These are phyloP conservation scores for Rhodomyrtus tomentosa DNA, from an alignment of 345 rosid species.

Conservation along the genomic window DNA sequence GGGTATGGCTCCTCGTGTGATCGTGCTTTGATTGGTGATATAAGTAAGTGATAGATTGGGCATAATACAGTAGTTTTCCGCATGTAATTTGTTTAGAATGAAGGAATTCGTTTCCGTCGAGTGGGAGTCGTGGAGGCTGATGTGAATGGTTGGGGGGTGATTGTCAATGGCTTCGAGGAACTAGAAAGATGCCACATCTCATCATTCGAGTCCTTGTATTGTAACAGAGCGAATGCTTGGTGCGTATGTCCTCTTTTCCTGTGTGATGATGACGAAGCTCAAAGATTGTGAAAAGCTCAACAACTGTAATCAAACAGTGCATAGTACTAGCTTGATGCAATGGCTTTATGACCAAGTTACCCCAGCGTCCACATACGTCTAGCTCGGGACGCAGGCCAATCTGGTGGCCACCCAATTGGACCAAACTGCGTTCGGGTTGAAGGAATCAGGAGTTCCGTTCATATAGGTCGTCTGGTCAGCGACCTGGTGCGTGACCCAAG, in stretches of 20 bases:
- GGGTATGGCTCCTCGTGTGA: no score
- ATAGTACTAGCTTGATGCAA: not conserved
- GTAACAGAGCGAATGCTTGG: not conserved
- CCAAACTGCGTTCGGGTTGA: conserved; percentile 1
- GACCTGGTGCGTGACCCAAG: not conserved
- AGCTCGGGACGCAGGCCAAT: conserved; percentile 1
- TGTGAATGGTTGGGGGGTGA: conserved; percentile 6
- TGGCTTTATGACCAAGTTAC: not conserved
- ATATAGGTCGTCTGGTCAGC: not conserved
- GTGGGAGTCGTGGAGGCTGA: conserved; percentile 2
- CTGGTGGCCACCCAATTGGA: not conserved
- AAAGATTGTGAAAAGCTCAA: not conserved
- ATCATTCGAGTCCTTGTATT: not conserved
- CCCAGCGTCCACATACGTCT: not conserved
- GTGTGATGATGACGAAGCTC: not conserved
- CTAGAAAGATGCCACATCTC: conserved; percentile 9
- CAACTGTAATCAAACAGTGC: not conserved
- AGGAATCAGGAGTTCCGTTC: not conserved
- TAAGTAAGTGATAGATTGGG: no score
- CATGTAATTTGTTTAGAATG: no score
- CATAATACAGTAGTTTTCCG: no score
- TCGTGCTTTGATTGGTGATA: no score
- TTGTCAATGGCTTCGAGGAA: conserved; percentile 16
- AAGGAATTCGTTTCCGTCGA: no score
- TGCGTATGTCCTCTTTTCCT: conserved; percentile 2